Base-by-base conservation (phyloP, 2,329 filamentous ascomycete species). In the Microthyrium microscopicum region DNA sequence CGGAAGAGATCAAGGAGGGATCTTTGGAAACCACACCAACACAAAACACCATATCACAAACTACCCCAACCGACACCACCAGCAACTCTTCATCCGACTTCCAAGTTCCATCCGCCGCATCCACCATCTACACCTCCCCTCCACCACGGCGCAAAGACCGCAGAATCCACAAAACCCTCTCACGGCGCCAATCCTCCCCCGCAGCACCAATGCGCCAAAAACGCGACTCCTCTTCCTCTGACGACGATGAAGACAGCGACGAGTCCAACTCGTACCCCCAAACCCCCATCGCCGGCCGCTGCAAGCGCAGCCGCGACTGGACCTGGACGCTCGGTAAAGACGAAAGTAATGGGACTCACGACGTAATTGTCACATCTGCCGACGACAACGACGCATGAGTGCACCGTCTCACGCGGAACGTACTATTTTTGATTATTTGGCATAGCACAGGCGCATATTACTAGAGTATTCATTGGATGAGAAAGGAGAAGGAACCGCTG, bases 221-320 rank as follows among this genome's bases (percentile, higher is more conserved):
- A 46, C 54, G 60, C 16, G 59, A 61, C 35, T 61, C 52, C 1
- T 52, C 49, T 2, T 61, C 60, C n/a, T n/a, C n/a, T n/a, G n/a
- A n/a, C n/a, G n/a, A n/a, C 40, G 57, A 61, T 19, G 51, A 47
- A 37, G 47, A 52, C n/a, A 47, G 47, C n/a, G 49, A 55, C 28
- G 60, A n/a, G n/a, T n/a, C n/a, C n/a, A n/a, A n/a, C n/a, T n/a
- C 58, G 2, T 58, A 53, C 41, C 65, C 65, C 1, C 57, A 61
- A 32, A 70, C 66, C 3, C 66, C 67, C 4, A 56, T 65, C 12
- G 62, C 65, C 15, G 58, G 61, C 12, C 61, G 64, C 17, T 56
- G 54, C 39, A 71, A 71, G 46, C 56, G 63, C 25, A 60, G 60
- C 18, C 49, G 67, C 15, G 60, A 68, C 42, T 72, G 68, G 68